phyloP scores from a whole-genome alignment of 2,329 filamentous ascomycete species.

The Pseudogymnoascus sp. region DNA sequence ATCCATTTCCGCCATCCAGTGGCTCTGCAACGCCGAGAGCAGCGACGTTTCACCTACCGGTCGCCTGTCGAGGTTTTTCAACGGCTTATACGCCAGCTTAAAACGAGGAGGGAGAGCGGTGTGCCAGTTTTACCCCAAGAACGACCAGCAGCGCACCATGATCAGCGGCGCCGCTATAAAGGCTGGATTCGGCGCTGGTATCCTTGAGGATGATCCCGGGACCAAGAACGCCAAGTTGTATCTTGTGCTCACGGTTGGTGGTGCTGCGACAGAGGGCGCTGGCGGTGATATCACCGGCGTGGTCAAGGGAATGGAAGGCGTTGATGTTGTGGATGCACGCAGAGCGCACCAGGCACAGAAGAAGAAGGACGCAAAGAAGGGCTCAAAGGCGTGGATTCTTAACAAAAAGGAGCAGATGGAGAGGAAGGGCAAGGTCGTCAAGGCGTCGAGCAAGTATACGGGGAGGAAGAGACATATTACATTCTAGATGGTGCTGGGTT shows the following conservation, averaged over 20 bases:
- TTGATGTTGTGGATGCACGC: conserved; percentile 69
- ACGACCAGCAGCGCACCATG: conserved; percentile 85
- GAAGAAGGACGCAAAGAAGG: conserved; percentile 61
- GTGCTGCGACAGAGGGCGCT: conserved; percentile 39
- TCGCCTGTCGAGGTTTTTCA: conserved; percentile 78
- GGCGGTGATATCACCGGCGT: conserved; percentile 83
- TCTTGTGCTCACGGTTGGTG: conserved; percentile 83
- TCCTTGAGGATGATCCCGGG: conserved; percentile 89
- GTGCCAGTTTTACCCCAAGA: conserved; percentile 97
- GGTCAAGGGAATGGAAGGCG: conserved; percentile 79
- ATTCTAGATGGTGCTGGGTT: conserved; percentile 46
- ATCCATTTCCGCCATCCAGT: conserved; percentile 93
- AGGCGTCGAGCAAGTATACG: conserved; percentile 86
- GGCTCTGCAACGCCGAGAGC: conserved; percentile 92
- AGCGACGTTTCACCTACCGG: conserved; percentile 75
- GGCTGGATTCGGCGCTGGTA: conserved; percentile 89
- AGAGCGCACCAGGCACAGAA: conserved; percentile 42
- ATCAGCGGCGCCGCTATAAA: conserved; percentile 84
- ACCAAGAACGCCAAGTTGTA: conserved; percentile 98
- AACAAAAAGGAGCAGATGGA: conserved; percentile 92
- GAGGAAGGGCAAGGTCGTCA: conserved; percentile 88
- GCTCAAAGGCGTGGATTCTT: conserved; percentile 75
- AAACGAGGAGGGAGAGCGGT: conserved; percentile 81
- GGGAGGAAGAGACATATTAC: conserved; percentile 75
- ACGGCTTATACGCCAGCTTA: conserved; percentile 78